Evolutionary conservation across 768 basidiomycete genomes (phyloP).

Genomic region (Trametes cinnabarina): DNA sequence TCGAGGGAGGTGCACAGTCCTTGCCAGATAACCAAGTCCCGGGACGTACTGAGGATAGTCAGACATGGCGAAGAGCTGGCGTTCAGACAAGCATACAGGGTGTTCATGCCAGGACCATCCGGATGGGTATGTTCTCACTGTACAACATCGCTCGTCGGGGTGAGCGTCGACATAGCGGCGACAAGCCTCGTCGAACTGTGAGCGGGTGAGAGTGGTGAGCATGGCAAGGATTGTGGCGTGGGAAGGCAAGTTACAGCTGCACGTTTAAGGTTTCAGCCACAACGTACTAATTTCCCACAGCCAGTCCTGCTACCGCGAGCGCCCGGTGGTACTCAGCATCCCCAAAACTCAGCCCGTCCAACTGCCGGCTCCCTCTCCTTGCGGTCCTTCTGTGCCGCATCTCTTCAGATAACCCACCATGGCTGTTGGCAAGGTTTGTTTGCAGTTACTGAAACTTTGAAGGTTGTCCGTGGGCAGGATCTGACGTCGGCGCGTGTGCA

Average conservation of each 20-base stretch:
- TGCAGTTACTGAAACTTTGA: not conserved
- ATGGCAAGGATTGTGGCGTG: conserved; percentile 37
- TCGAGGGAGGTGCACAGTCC: conserved; percentile 22
- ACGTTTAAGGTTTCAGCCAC: conserved; percentile 65
- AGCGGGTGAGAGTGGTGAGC: conserved; percentile 51
- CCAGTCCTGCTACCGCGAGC: conserved; percentile 12
- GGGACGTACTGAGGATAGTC: conserved; percentile 23
- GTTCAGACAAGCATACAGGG: conserved; percentile 40
- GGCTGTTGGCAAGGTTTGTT: conserved; percentile 85
- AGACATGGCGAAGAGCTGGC: conserved; percentile 2
- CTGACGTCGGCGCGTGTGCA: conserved; percentile 32
- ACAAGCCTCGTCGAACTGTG: conserved; percentile 60
- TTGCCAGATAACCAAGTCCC: conserved; percentile 32
- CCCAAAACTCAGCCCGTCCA: conserved; percentile 50
- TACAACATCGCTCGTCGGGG: not conserved
- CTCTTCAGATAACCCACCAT: conserved; percentile 47
- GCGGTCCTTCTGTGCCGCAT: conserved; percentile 39
- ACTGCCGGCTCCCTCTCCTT: conserved; percentile 43
- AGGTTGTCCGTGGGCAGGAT: not conserved
- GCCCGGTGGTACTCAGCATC: conserved; percentile 21
- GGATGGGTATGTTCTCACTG: conserved; percentile 21
- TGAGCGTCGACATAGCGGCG: conserved; percentile 45
- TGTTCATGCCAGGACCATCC: conserved; percentile 68
- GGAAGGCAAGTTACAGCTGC: conserved; percentile 48
- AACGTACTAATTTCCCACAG: conserved; percentile 17